Conservation (phyloP, 2,329 filamentous ascomycete species). For the Diaporthe citrichinensis region DNA sequence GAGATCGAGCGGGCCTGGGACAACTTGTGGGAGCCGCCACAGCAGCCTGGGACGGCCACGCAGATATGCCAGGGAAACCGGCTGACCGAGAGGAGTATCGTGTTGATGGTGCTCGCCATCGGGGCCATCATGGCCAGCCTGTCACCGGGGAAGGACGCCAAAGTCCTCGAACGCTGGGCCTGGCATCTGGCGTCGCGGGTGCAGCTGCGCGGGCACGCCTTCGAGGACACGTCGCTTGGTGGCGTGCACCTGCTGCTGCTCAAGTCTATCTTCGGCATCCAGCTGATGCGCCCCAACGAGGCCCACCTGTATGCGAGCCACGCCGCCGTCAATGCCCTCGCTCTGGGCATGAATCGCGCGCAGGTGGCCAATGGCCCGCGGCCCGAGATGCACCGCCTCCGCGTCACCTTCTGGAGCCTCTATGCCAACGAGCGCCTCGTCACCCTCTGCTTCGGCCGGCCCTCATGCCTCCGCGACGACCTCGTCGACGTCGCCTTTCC, state of each 20-base stretch:
- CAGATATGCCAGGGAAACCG: background rate
- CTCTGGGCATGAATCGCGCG: background rate
- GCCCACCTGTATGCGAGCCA: background rate
- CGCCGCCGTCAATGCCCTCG: background rate
- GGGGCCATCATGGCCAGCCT: slow-evolving; percentile 19
- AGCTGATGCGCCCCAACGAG: slow-evolving; percentile 18
- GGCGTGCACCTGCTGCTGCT: background rate
- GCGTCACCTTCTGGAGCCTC: slow-evolving; percentile 7
- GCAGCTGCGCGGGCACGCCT: background rate
- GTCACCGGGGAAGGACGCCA: background rate
- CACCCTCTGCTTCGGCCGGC: slow-evolving; percentile 1
- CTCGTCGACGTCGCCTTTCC: background rate
- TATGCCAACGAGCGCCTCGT: slow-evolving; percentile 18
- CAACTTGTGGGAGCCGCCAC: background rate
- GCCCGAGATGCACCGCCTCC: slow-evolving; percentile 20
- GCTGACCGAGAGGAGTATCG: slow-evolving; percentile 3
- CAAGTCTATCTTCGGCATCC: slow-evolving; percentile 22
- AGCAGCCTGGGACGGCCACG: background rate
- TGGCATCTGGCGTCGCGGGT: background rate
- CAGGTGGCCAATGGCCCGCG: slow-evolving; percentile 9
- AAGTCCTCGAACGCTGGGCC: slow-evolving; percentile 4
- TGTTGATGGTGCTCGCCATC: slow-evolving; percentile 11
- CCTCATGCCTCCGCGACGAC: slow-evolving; percentile 4
- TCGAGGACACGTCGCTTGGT: background rate
- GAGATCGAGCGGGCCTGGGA: slow-evolving; percentile 19